A percentile compares a stretch with the other conserved stretches of the same genome.
phyloP scores from a whole-genome alignment of 2,329 filamentous ascomycete genomes.

The Penicillium nordicum region DNA sequence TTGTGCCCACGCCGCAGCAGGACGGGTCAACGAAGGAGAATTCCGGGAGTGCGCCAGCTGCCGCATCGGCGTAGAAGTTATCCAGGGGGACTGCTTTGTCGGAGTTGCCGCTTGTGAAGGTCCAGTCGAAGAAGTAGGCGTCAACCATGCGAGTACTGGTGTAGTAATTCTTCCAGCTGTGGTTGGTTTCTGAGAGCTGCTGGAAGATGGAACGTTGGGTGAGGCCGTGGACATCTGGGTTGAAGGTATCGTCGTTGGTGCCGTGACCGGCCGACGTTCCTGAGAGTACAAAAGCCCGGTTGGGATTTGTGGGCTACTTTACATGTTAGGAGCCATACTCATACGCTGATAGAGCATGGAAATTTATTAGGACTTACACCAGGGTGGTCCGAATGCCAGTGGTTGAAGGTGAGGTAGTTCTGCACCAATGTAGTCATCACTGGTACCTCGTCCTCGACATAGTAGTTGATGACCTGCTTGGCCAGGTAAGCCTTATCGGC shows the following conservation, averaged over 20 bases:
- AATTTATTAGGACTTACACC: constrained; percentile 36
- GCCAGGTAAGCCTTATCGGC: constrained; percentile 31
- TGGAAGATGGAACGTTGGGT: constrained; percentile 42
- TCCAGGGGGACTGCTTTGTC: constrained; percentile 30
- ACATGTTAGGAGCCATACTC: constrained; percentile 2
- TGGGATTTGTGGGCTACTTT: constrained; percentile 44
- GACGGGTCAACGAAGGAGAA: constrained; percentile 40
- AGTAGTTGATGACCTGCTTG: constrained; percentile 46
- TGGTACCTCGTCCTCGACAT: constrained; percentile 44
- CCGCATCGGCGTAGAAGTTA: constrained; percentile 36
- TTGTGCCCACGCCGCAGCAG: constrained; percentile 39
- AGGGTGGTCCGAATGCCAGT: constrained; percentile 45
- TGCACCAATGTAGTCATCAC: constrained; percentile 41
- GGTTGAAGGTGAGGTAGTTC: constrained; percentile 45
- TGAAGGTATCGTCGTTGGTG: constrained; percentile 31
- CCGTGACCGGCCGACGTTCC: constrained; percentile 36
- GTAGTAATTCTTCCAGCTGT: constrained; percentile 39
- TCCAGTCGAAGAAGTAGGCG: constrained; percentile 36
- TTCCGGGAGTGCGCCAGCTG: constrained; percentile 31
- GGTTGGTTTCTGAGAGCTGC: constrained; percentile 31
- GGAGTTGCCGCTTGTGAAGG: constrained; percentile 26
- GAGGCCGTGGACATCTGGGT: constrained; percentile 21
- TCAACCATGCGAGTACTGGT: constrained; percentile 27
- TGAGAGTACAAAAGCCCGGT: constrained; percentile 35
- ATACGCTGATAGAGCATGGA: not conserved